phyloP scores from a whole-genome alignment of 768 basidiomycete species.

The Lentinus brumalis region DNA sequence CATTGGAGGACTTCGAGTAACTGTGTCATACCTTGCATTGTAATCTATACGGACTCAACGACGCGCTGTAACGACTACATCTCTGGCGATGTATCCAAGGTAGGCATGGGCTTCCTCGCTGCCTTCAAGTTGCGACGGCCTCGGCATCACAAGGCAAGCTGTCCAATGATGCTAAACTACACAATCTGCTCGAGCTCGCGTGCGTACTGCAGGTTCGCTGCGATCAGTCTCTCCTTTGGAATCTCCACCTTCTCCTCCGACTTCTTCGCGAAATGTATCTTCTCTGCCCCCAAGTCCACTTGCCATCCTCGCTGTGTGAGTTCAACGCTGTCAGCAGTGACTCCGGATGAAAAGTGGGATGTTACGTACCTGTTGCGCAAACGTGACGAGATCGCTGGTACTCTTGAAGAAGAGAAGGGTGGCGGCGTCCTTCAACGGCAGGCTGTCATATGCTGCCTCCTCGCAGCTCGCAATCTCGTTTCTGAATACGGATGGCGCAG shows the following conservation, averaged over 20 bases:
- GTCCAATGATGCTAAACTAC: conserved; percentile 36
- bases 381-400: conserved; percentile 78
- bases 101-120: not conserved
- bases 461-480: conserved; percentile 98
- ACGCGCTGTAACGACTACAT: not conserved
- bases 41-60: conserved; percentile 27
- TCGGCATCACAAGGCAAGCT: not conserved
- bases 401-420: conserved; percentile 90
- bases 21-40: conserved; percentile 24
- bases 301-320: conserved; percentile 75
- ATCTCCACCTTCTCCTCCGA: conserved; percentile 84
- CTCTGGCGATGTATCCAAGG: too few relatives aligned
- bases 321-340: conserved; percentile 5
- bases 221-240: conserved; percentile 82
- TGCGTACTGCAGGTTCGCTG: conserved; percentile 76
- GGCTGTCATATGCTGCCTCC: conserved; percentile 88
- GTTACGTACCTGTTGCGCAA: conserved; percentile 72
- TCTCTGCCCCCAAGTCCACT: conserved; percentile 67
- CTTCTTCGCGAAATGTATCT: conserved; percentile 79
- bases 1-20: conserved; percentile 70
- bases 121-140: not conserved
- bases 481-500: conserved; percentile 40
- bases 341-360: not conserved
- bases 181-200: conserved; percentile 92
- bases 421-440: conserved; percentile 88